Conservation (phyloP, 768 basidiomycete species). For the Amanita subjunquillea region DNA sequence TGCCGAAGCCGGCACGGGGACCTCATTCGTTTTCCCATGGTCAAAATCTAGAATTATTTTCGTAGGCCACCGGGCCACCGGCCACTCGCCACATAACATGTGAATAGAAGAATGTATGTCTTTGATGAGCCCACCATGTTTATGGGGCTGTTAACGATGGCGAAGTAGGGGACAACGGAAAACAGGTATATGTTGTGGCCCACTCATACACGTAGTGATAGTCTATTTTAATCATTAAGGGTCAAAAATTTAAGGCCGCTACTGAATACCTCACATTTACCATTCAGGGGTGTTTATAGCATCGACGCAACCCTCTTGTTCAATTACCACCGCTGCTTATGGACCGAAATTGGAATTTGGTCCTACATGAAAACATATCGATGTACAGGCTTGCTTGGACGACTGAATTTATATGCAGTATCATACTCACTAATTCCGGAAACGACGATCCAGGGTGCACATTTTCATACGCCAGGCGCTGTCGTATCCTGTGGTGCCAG, state of each 20-base stretch:
- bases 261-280: conserved; percentile 26
- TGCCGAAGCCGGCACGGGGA: too few species aligned
- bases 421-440: conserved; percentile 36
- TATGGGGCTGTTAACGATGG: not conserved
- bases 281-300: conserved; percentile 49
- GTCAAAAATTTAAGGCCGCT: too few species aligned
- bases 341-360: conserved; percentile 27
- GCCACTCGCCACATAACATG: too few species aligned
- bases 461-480: conserved; percentile 28
- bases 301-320: conserved; percentile 43
- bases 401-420: too few species aligned
- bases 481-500: conserved; percentile 29
- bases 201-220: conserved; percentile 29
- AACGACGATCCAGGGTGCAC: conserved; percentile 24
- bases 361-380: conserved; percentile 40
- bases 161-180: conserved; percentile 17
- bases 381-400: conserved; percentile 28
- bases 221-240: conserved; percentile 18
- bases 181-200: conserved; percentile 41
- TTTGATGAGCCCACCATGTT: not conserved
- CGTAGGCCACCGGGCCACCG: too few species aligned
- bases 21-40: too few species aligned
- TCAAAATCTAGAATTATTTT: too few species aligned
- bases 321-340: conserved; percentile 38
- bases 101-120: too few species aligned